Percentiles rank a stretch among this genome's conserved stretches.
Conservation (phyloP, 192 early-diverging fungal genomes). For the Linnemannia zychae region DNA sequence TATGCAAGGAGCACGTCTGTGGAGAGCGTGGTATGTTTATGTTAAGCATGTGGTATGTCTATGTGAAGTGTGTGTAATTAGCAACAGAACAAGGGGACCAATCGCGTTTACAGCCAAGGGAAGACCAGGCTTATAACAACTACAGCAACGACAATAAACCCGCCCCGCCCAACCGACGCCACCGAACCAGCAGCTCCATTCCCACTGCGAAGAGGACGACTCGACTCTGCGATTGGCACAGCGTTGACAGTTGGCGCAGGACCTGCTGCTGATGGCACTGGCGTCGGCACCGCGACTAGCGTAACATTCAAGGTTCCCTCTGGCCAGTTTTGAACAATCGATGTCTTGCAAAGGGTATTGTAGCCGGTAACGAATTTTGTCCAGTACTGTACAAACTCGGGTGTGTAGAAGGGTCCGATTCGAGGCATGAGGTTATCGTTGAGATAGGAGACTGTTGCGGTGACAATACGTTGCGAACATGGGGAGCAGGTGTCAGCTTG, state of each 20-base stretch:
- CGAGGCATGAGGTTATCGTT: conserved; percentile 24
- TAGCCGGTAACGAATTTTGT: conserved; percentile 19
- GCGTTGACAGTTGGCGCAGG: not conserved
- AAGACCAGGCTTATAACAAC: too few species aligned
- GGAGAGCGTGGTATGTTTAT: too few species aligned
- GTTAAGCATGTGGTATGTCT: too few species aligned
- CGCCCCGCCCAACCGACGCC: too few species aligned
- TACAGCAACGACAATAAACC: too few species aligned
- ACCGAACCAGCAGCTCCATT: too few species aligned
- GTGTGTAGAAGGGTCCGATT: conserved; percentile 26
- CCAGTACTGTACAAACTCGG: conserved; percentile 45
- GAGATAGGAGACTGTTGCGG: conserved; percentile 23
- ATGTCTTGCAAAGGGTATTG: conserved; percentile 28
- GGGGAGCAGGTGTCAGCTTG: conserved; percentile 34
- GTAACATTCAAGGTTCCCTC: conserved; percentile 25
- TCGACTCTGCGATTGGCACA: too few species aligned
- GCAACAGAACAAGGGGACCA: too few species aligned
- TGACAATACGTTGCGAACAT: conserved; percentile 32
- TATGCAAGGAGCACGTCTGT: too few species aligned
- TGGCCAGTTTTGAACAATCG: conserved; percentile 34
- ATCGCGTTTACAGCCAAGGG: too few species aligned
- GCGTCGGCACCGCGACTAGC: not conserved
- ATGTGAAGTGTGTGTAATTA: too few species aligned
- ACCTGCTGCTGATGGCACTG: not conserved
- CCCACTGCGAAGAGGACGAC: too few species aligned